Conservation (phyloP, 2,329 filamentous ascomycete genomes). For the Sclerotinia nivalis region DNA sequence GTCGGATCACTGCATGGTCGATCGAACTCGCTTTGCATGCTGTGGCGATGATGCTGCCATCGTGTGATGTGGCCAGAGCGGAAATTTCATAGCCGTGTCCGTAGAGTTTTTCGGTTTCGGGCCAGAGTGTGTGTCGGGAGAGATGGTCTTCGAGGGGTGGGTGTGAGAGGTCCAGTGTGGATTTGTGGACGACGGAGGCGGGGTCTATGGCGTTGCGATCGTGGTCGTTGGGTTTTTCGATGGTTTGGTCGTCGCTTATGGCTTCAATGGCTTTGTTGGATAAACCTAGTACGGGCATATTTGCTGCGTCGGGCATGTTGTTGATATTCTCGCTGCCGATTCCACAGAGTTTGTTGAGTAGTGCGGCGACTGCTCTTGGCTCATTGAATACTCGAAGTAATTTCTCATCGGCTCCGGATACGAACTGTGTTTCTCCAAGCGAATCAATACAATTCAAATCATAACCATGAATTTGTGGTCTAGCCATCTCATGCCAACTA, state of each 20-base stretch:
- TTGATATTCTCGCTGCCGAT: slow-evolving; percentile 49
- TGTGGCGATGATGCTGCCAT: slow-evolving; percentile 77
- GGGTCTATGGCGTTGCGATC: slow-evolving; percentile 58
- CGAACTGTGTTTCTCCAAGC: slow-evolving; percentile 72
- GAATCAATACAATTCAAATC: slow-evolving; percentile 92
- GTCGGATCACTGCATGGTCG: slow-evolving; percentile 89
- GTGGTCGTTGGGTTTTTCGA: slow-evolving; percentile 46
- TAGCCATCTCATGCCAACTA: slow-evolving; percentile 94
- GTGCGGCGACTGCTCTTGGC: slow-evolving; percentile 75
- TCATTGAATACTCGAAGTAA: slow-evolving; percentile 94
- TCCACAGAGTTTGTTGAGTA: slow-evolving; percentile 69
- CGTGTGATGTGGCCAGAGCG: slow-evolving; percentile 74
- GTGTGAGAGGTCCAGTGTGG: slow-evolving; percentile 64
- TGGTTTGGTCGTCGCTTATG: slow-evolving; percentile 52
- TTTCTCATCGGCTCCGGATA: slow-evolving; percentile 96
- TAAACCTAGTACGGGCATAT: slow-evolving; percentile 90
- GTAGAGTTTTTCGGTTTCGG: slow-evolving; percentile 94
- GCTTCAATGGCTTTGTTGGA: slow-evolving; percentile 89
- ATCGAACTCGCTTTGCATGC: slow-evolving; percentile 90
- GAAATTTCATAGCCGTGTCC: slow-evolving; percentile 98
- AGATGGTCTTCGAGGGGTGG: slow-evolving; percentile 90
- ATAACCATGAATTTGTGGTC: slow-evolving; percentile 97
- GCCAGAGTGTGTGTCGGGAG: slow-evolving; percentile 89
- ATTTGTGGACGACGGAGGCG: slow-evolving; percentile 56
- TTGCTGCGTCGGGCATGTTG: slow-evolving; percentile 78